phyloP scores from a whole-genome alignment of 1,139 yeast genomes.

The Nakaseomyces uthaithaninus region DNA sequence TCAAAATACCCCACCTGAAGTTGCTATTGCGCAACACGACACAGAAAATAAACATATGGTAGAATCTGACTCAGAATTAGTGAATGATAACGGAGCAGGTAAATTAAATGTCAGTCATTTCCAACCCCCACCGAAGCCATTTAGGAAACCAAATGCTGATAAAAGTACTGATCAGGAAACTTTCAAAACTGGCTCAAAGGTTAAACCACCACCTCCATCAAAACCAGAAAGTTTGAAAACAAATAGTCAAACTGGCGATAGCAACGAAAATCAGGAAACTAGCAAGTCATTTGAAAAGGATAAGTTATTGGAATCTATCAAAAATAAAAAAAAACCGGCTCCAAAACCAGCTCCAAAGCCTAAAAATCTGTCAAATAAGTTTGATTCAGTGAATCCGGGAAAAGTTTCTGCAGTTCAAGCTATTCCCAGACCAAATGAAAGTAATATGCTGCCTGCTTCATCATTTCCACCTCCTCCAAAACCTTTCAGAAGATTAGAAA shows the following conservation, averaged over 20 bases:
- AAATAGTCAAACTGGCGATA: slow-evolving; percentile 10
- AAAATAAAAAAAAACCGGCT: slow-evolving; percentile 14
- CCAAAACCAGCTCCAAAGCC: slow-evolving; percentile 28
- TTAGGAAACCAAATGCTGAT: slow-evolving; percentile 4
- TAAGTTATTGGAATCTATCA: slow-evolving; percentile 2
- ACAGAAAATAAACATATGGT: no score
- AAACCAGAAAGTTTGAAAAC: slow-evolving; percentile 4
- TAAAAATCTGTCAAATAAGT: slow-evolving; percentile 10
- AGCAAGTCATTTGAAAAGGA: not conserved
- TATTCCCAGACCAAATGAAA: not conserved
- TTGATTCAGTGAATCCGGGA: not conserved
- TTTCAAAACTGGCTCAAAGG: no score
- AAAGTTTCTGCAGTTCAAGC: no score
- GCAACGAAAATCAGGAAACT: not conserved
- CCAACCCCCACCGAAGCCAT: slow-evolving; percentile 23
- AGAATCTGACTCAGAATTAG: no score
- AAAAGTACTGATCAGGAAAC: no score
- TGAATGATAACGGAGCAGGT: no score
- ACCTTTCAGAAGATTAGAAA: not conserved
- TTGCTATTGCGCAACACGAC: no score
- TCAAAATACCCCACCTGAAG: slow-evolving; percentile 4
- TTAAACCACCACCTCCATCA: slow-evolving; percentile 4
- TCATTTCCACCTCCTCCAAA: slow-evolving; percentile 4
- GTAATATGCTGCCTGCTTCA: not conserved
- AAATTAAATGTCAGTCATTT: slow-evolving; percentile 10